These are phyloP conservation scores for Pyrenophora tritici-repentis DNA, from an alignment of 2,329 filamentous ascomycete genomes.

Conservation along the genomic window DNA sequence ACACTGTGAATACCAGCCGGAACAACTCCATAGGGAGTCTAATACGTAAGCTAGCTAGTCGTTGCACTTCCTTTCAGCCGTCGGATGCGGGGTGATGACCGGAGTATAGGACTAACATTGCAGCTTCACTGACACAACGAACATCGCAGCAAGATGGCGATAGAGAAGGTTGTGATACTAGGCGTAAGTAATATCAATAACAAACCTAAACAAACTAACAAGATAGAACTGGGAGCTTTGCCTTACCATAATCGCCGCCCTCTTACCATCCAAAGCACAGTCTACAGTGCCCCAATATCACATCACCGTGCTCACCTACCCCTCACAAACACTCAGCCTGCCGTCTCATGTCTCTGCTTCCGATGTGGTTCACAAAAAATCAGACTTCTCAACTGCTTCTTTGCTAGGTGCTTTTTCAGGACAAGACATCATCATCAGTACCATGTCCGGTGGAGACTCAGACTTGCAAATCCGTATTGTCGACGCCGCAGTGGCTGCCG, in stretches of 20 bases:
- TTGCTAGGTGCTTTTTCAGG: slow-evolving; percentile 41
- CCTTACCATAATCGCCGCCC: slow-evolving; percentile 30
- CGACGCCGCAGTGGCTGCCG: slow-evolving; percentile 47
- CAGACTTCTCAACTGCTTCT: slow-evolving; percentile 40
- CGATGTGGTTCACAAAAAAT: slow-evolving; percentile 26
- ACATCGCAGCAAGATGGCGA: slow-evolving; percentile 18
- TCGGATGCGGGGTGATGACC: no score
- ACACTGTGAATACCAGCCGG: no score
- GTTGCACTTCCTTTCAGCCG: no score
- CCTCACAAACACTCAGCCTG: slow-evolving; percentile 27
- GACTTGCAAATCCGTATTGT: slow-evolving; percentile 41
- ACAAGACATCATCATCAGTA: slow-evolving; percentile 47
- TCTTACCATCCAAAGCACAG: slow-evolving; percentile 12
- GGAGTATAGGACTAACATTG: no score
- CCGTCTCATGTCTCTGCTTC: slow-evolving; percentile 17
- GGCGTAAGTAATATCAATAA: slow-evolving; percentile 21
- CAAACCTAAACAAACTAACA: slow-evolving; percentile 7
- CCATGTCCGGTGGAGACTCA: slow-evolving; percentile 33
- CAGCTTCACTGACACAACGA: no score
- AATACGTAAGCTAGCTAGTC: no score
- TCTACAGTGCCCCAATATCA: slow-evolving; percentile 8
- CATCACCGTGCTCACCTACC: slow-evolving; percentile 34
- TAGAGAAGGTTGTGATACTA: slow-evolving; percentile 31
- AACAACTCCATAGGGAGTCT: no score
- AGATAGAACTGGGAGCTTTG: slow-evolving; percentile 33